Percentiles rank a stretch among this genome's conserved stretches.
Conservation (phyloP, 306 rosid genomes). For the Rosa multiflora region DNA sequence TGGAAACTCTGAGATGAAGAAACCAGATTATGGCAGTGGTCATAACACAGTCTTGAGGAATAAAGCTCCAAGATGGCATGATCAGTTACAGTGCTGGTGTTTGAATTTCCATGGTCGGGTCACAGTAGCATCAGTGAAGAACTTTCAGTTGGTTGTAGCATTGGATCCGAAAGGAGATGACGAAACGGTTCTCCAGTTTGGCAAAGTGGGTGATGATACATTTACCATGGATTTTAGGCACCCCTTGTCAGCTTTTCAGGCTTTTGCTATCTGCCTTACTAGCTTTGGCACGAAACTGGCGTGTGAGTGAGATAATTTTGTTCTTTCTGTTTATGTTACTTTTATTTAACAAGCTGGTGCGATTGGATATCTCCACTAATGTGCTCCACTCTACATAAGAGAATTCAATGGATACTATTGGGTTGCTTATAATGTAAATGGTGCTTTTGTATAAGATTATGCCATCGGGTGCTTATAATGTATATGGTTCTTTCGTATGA, state of each 20-base stretch:
- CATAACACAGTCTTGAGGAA: conserved; percentile 71
- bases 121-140: conserved; percentile 91
- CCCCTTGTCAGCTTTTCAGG: conserved; percentile 95
- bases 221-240: conserved; percentile 97
- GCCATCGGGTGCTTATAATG: conserved; percentile 26
- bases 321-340: conserved; percentile 18
- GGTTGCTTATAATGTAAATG: conserved; percentile 51
- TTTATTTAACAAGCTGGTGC: conserved; percentile 36
- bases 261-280: conserved; percentile 94
- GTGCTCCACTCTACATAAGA: conserved; percentile 25
- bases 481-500: not conserved
- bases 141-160: conserved; percentile 87
- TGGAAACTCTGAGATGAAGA: conserved; percentile 34
- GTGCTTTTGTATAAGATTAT: conserved; percentile 30
- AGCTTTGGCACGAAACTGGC: conserved; percentile 99
- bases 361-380: conserved; percentile 39
- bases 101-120: conserved; percentile 99
- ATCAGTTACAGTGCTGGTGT: conserved; percentile 96
- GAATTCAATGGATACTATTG: conserved; percentile 26
- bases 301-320: conserved; percentile 59
- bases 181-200: conserved; percentile 90
- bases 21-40: conserved; percentile 35
- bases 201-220: conserved; percentile 87
- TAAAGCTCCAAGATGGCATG: conserved; percentile 99
- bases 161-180: conserved; percentile 91